A percentile compares a stretch with the other conserved stretches of the same genome.
Conservation (phyloP, 208 protist genomes). For the Acanthamoeba healyi region DNA sequence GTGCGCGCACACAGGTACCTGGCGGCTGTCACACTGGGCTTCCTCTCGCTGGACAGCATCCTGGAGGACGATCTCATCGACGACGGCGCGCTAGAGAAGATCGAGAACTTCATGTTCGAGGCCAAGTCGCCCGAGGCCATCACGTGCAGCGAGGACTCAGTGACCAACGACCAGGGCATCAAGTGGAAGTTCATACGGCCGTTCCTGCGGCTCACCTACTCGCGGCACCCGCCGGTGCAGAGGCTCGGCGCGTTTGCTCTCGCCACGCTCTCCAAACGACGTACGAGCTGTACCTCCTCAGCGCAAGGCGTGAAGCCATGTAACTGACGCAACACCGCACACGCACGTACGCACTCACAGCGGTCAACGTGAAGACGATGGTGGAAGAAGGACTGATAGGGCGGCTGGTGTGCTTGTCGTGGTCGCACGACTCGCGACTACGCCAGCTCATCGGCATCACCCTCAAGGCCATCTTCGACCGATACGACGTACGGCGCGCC, state of each 20-base stretch:
- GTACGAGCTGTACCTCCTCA: too few species aligned
- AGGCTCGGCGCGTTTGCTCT: slow-evolving; percentile 42
- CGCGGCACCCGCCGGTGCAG: slow-evolving; percentile 36
- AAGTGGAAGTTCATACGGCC: slow-evolving; percentile 74
- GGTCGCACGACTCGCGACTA: slow-evolving; percentile 27
- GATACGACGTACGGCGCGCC: slow-evolving; percentile 7
- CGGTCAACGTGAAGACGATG: slow-evolving; percentile 70
- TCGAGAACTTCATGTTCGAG: slow-evolving; percentile 63
- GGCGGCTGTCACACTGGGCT: slow-evolving; percentile 43
- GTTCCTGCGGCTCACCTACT: slow-evolving; percentile 67
- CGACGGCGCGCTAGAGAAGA: slow-evolving; percentile 56
- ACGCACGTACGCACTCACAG: not conserved
- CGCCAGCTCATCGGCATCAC: slow-evolving; percentile 16
- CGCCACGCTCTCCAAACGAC: slow-evolving; percentile 38
- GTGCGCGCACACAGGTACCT: not conserved
- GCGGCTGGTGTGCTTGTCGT: slow-evolving; percentile 44
- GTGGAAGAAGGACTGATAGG: slow-evolving; percentile 63
- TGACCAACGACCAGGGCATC: not conserved
- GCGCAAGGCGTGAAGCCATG: not conserved
- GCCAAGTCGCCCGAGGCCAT: not conserved
- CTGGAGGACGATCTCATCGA: slow-evolving; percentile 56
- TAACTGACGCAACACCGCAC: not conserved
- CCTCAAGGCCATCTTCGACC: slow-evolving; percentile 34
- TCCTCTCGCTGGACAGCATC: slow-evolving; percentile 36
- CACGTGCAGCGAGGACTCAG: slow-evolving; percentile 4